These are phyloP conservation scores for Pythium insidiosum DNA, from an alignment of 352 stramenopile genomes.

Conservation along the genomic window DNA sequence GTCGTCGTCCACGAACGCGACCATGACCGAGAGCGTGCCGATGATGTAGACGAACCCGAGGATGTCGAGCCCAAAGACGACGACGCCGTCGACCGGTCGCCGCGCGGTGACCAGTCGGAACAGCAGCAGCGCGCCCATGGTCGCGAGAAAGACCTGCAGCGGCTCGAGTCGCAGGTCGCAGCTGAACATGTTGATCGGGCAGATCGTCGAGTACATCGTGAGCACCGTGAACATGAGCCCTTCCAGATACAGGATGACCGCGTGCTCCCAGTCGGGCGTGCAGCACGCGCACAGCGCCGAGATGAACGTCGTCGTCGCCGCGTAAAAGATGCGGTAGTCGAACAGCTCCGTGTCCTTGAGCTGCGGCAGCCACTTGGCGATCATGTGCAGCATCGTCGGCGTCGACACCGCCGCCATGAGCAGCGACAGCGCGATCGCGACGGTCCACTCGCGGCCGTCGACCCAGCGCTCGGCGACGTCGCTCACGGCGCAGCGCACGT, in stretches of 20 bases:
- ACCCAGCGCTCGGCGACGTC: neutral
- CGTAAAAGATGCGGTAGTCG: conserved; percentile 35
- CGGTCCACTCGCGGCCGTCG: conserved; percentile 32
- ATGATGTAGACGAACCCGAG: conserved; percentile 60
- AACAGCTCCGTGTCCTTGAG: conserved; percentile 45
- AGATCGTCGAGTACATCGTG: conserved; percentile 51
- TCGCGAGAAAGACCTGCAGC: conserved; percentile 21
- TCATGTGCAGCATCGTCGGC: conserved; percentile 20
- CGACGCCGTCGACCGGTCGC: conserved; percentile 20
- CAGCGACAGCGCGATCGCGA: conserved; percentile 23
- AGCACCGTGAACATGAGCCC: conserved; percentile 40
- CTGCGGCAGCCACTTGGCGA: conserved; percentile 16
- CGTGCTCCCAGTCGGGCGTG: conserved; percentile 41
- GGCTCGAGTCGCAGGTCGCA: conserved; percentile 29
- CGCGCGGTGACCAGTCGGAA: conserved; percentile 31
- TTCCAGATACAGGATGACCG: conserved; percentile 28
- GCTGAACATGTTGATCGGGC: conserved; percentile 42
- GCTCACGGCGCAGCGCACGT: neutral
- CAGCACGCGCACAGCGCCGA: conserved; percentile 35
- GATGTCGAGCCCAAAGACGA: conserved; percentile 41
- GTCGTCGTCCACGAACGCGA: conserved; percentile 57
- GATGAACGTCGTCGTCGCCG: conserved; percentile 24
- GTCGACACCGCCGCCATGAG: conserved; percentile 23
- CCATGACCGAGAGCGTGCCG: conserved; percentile 36
- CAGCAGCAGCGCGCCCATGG: conserved; percentile 30